Evolutionary conservation across 768 basidiomycete genomes (phyloP), one percentile per base, ranked within the genome.

Genomic region (Xerocomellus dryophilus): DNA sequence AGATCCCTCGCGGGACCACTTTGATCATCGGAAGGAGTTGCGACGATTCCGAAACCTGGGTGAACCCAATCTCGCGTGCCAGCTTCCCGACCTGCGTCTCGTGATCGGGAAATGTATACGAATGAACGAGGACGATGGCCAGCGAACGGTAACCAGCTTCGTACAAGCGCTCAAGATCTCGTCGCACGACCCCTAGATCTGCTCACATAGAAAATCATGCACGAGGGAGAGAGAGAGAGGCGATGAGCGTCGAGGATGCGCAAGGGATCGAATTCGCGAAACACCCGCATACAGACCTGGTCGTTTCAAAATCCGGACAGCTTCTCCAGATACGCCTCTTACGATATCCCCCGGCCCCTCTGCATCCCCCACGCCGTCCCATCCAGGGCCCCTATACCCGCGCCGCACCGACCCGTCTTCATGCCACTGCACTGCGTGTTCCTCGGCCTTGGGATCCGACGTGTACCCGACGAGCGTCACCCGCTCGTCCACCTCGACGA

Each of bases 381-480:
- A 88, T 0, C 89, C 91, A 12, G 78, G 82, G 1, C 93, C 93
- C 29, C 83, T 74, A 66, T 91, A 93, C 1, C 84, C 84, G 50
- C 83, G 76, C 43, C 60, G 71, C 5, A 93, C 75, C 27, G 80
- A 81, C 12, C 90, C 92, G 27, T 81, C 71, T 14, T 86, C 83
- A 57, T 87, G 81, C 62, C 95, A 98, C 60, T 85, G 76, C 6
- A 95, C 74, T 0, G 84, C 84, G 59, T 94, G 83, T 36, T 83
- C 81, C 52, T 86, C 90, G 0, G 86, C 82, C 47, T 85, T 69
- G 0, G 94, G 93, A 64, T 98, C 95, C 15, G 88, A 91, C 0
- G 94, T 92, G 64, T 90, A 98, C 17, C 94, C 95, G 0, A 95
- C 89, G 12, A 98, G 78, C 0, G 95, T 98, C 8, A 97, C 96